A percentile compares a stretch with the other conserved stretches of the same genome.
These are phyloP conservation scores for Sordariomycetes sp. DNA, from an alignment of 2,329 filamentous ascomycete genomes.

Conservation along the genomic window DNA sequence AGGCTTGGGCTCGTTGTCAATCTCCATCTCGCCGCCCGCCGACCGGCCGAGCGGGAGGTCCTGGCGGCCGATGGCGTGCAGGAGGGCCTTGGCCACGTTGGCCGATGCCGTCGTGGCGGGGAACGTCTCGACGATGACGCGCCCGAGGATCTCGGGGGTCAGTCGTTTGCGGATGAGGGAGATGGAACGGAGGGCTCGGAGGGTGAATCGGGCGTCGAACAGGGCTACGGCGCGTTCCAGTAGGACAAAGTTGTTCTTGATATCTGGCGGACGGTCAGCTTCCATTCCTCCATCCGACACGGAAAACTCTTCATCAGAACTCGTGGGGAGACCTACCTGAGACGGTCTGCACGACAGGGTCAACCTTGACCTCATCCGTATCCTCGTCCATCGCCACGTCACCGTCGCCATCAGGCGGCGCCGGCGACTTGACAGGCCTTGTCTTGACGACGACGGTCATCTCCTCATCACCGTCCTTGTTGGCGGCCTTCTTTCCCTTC, in stretches of 20 bases:
- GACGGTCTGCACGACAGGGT: constrained; percentile 32
- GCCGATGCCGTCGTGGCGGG: constrained; percentile 49
- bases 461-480: constrained; percentile 59
- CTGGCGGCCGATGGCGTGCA: constrained; percentile 59
- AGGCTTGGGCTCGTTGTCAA: constrained; percentile 45
- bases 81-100: constrained; percentile 56
- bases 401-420: constrained; percentile 51
- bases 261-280: constrained; percentile 47
- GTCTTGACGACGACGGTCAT: constrained; percentile 63
- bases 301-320: not conserved
- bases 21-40: constrained; percentile 56
- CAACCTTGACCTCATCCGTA: constrained; percentile 41
- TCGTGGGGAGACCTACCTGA: constrained; percentile 31
- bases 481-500: constrained; percentile 52
- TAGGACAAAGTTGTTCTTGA: constrained; percentile 86
- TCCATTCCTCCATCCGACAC: not conserved
- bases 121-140: constrained; percentile 75
- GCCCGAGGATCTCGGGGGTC: constrained; percentile 68
- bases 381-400: constrained; percentile 58
- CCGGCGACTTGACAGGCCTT: constrained; percentile 50
- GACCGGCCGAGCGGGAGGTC: constrained; percentile 50
- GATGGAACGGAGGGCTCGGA: constrained; percentile 88
- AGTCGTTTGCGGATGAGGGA: constrained; percentile 90
- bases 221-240: constrained; percentile 84
- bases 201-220: constrained; percentile 91